These are phyloP conservation scores for Castanea crenata DNA, from an alignment of 306 rosid species.

Conservation along the genomic window DNA sequence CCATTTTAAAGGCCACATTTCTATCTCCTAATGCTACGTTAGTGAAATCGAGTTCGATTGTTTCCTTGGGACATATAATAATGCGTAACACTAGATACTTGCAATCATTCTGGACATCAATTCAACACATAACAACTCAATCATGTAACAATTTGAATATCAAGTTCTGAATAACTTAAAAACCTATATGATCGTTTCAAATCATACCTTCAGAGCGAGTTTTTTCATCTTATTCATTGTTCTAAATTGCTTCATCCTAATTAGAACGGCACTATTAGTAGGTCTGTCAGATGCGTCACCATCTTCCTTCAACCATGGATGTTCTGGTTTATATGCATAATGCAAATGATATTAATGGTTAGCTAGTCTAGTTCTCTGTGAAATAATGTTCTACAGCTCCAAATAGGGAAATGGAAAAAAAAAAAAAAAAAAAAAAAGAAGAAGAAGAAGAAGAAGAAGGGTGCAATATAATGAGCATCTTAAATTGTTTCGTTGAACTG, in stretches of 20 bases:
- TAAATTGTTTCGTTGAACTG: not conserved
- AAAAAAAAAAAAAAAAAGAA: not conserved
- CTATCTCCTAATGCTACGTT: not conserved
- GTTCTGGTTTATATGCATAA: conserved; percentile 54
- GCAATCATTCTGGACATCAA: not conserved
- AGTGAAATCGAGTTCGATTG: not conserved
- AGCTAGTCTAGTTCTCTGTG: not conserved
- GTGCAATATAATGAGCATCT: not conserved
- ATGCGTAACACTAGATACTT: not conserved
- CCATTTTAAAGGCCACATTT: not conserved
- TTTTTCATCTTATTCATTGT: conserved; percentile 97
- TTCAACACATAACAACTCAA: not conserved
- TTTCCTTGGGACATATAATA: not conserved
- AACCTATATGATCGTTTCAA: not conserved
- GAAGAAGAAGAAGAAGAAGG: too few species aligned
- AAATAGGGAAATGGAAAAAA: not conserved
- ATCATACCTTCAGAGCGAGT: conserved; percentile 67
- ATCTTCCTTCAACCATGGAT: conserved; percentile 84
- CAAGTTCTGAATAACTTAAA: not conserved
- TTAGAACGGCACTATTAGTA: conserved; percentile 78
- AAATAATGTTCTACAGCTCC: not conserved
- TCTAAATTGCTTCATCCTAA: conserved; percentile 90
- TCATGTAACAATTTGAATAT: too few species aligned
- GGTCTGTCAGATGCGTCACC: conserved; percentile 70
- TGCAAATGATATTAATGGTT: not conserved